A percentile compares a stretch with the other conserved stretches of the same genome.
phyloP scores from a whole-genome alignment of 306 rosid genomes.

The Glycine tomentella region DNA sequence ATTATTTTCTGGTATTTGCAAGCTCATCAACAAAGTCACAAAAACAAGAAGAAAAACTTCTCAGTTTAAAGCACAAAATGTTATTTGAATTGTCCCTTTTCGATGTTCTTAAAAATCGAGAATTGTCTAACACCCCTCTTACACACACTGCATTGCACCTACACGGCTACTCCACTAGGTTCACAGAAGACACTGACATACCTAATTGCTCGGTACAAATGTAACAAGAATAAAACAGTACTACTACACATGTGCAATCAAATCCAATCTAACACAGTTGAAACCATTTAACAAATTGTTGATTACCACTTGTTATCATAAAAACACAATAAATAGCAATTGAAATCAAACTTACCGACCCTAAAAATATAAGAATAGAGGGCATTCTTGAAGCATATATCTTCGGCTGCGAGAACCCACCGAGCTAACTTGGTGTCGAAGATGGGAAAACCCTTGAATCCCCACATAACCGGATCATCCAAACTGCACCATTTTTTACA shows the following conservation, averaged over 20 bases:
- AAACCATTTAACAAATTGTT: not conserved
- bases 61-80: not conserved
- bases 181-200: not conserved
- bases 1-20: not conserved
- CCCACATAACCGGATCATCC: conserved; percentile 95
- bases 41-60: not conserved
- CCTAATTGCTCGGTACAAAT: not conserved
- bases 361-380: conserved; percentile 73
- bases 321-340: not conserved
- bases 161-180: not conserved
- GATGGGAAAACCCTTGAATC: conserved; percentile 79
- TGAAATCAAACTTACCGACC: conserved; percentile 56
- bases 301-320: not conserved
- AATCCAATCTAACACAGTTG: not conserved
- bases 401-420: conserved; percentile 89
- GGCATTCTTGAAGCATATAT: conserved; percentile 76
- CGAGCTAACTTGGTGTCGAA: conserved; percentile 60
- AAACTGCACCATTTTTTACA: conserved; percentile 46
- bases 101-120: not conserved
- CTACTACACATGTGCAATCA: not conserved
- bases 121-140: not conserved
- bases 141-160: not conserved
- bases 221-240: not conserved
- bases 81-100: not conserved
- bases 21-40: not conserved